These are phyloP conservation scores for Podila epigama DNA, from an alignment of 192 early-diverging fungal species.

Conservation along the genomic window DNA sequence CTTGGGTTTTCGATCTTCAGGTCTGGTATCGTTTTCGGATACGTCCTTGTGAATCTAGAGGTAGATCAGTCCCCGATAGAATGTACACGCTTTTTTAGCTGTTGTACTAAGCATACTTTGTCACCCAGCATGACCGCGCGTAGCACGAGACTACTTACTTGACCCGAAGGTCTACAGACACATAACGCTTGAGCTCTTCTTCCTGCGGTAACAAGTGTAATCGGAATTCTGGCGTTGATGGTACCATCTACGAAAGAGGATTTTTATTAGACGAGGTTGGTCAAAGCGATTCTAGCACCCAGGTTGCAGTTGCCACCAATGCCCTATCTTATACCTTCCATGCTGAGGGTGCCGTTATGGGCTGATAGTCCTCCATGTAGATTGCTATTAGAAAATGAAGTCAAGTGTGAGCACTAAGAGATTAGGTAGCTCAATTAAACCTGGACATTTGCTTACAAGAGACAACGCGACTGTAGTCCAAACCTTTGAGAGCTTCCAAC, in stretches of 20 bases:
- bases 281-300: conserved; percentile 5
- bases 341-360: conserved; percentile 51
- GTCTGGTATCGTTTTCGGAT: conserved; percentile 70
- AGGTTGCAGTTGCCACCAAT: background rate
- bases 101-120: no score
- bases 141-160: conserved; percentile 43
- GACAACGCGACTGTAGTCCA: background rate
- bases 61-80: no score
- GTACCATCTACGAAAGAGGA: conserved; percentile 39
- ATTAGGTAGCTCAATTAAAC: background rate
- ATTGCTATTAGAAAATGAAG: conserved; percentile 50
- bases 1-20: conserved; percentile 56
- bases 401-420: background rate
- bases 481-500: conserved; percentile 71
- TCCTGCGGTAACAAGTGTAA: conserved; percentile 58
- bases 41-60: conserved; percentile 68
- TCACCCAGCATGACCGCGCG: background rate
- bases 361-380: conserved; percentile 66
- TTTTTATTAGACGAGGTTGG: background rate
- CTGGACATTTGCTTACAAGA: background rate
- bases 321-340: conserved; percentile 55
- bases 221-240: conserved; percentile 56
- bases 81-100: no score
- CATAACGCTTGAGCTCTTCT: conserved; percentile 53
- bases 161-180: conserved; percentile 59